Base-by-base conservation (phyloP, 1,284 basidiomycete genomes). In the Trichosporon faecale region DNA sequence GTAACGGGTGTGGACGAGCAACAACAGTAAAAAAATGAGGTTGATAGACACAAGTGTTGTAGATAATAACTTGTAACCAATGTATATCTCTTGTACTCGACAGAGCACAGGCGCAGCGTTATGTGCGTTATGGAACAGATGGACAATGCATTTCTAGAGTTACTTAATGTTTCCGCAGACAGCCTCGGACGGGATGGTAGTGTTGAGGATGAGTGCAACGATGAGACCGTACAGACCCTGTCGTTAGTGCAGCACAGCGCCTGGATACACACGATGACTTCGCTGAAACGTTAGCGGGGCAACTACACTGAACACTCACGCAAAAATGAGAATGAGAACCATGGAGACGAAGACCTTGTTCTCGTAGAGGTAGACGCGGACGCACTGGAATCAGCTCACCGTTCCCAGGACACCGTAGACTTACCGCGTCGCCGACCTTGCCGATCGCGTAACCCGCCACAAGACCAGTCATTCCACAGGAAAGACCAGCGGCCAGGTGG, bases 391-490 rank as follows among this genome's bases (percentile, higher is more conserved):
- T 65, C 11, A 57, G 68, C 9, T 27, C 1, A n/a, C 12, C 49
- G 72, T 64, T 67, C 66, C 52, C n/a, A 23, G 21, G 9, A 63
- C 25, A 37, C 55, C 40, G 66, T 1, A 23, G 9, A 80, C 91
- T 73, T 77, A 94, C 95, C 25, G 95, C 90, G 80, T 99, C 96
- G 68, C 95, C 96, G 29, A 98, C 94, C 72, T 91, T 89, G 35
- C 96, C 96, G 80, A 99, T 96, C n/a, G 96, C 95, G 80, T 95
- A 96, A 7, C 96, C 96, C 2, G 96, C 96, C n/a, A 95, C 92
- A 63, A 99, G 84, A 70, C 96, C 96, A 14, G 96, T 74, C 35
- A 72, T 5, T 6, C 73, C 73, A 61, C 73, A 74, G 1, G 73
- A 90, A 35, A 98, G 86, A 31, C 97, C 96, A 12, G 96, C 97